Percentiles rank a stretch among this genome's conserved stretches.
Evolutionary conservation across 2,329 filamentous ascomycete species (phyloP).

Genomic region (Penicillium sp.): DNA sequence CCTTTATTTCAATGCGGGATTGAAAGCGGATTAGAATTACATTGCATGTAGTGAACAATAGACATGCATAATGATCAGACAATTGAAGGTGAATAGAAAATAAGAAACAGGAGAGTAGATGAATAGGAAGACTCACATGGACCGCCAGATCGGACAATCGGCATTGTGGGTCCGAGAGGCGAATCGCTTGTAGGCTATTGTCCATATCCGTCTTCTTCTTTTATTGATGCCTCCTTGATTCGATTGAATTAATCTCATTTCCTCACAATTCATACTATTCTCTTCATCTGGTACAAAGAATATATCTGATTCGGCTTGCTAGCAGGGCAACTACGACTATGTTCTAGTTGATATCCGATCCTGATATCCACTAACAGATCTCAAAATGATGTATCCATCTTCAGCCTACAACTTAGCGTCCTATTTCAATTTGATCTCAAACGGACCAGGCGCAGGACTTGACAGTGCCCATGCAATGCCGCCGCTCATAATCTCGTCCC

Average conservation of each 20-base stretch:
- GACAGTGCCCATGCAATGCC: conserved; percentile 34
- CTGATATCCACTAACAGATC: not conserved
- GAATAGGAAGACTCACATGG: conserved; percentile 1
- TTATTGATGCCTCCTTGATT: not conserved
- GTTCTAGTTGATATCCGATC: not conserved
- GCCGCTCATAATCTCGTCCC: conserved; percentile 32
- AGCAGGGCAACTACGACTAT: too few relatives aligned
- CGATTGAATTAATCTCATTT: not conserved
- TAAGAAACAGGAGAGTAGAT: not conserved
- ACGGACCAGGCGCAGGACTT: conserved; percentile 20
- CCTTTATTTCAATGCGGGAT: conserved; percentile 10
- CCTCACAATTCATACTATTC: not conserved
- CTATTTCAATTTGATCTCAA: conserved; percentile 25
- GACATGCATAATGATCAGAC: not conserved
- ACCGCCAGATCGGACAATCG: conserved; percentile 10
- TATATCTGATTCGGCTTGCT: not conserved
- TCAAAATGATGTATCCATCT: not conserved
- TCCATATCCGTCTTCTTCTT: not conserved
- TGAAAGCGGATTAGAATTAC: conserved; percentile 11
- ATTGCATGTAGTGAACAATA: conserved; percentile 10
- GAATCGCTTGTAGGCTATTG: not conserved
- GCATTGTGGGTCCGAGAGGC: conserved; percentile 13
- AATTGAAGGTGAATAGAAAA: conserved; percentile 4
- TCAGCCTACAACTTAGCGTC: not conserved
- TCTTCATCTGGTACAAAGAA: not conserved